These are phyloP conservation scores for Viola pubescens DNA, from an alignment of 441 rosid species.

Conservation along the genomic window DNA sequence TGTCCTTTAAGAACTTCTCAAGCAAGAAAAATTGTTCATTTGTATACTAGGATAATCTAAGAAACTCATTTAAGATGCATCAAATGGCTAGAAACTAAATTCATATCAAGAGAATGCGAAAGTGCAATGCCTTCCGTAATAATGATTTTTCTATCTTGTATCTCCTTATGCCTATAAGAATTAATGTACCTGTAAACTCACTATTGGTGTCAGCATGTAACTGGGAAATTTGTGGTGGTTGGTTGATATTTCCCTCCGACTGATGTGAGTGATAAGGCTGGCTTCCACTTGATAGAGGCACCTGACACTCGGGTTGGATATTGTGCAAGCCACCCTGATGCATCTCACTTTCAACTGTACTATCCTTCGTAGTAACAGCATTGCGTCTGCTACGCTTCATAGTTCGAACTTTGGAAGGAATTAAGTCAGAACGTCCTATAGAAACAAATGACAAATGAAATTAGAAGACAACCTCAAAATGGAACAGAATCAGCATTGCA, in stretches of 20 bases:
- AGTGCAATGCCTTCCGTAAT: not conserved
- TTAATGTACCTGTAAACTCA: not conserved
- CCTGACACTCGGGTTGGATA: not conserved
- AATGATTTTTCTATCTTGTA: not conserved
- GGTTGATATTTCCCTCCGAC: not conserved
- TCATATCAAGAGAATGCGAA: no score
- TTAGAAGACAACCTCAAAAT: no score
- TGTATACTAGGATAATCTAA: no score
- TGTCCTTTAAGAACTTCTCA: no score
- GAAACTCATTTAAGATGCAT: no score
- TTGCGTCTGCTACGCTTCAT: not conserved
- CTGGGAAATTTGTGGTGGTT: not conserved
- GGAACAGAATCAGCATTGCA: not conserved
- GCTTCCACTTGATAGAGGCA: not conserved
- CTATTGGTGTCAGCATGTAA: not conserved
- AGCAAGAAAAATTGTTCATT: no score
- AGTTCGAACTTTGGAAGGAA: not conserved
- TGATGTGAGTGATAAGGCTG: not conserved
- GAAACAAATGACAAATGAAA: not conserved
- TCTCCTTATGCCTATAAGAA: not conserved
- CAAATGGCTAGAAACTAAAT: no score
- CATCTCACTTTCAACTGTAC: not conserved
- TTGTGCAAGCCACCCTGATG: not conserved
- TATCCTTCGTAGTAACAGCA: not conserved
- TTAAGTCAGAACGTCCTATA: not conserved